Base-by-base conservation (phyloP, 129 eudicot genomes). In the Sambucus nigra region DNA sequence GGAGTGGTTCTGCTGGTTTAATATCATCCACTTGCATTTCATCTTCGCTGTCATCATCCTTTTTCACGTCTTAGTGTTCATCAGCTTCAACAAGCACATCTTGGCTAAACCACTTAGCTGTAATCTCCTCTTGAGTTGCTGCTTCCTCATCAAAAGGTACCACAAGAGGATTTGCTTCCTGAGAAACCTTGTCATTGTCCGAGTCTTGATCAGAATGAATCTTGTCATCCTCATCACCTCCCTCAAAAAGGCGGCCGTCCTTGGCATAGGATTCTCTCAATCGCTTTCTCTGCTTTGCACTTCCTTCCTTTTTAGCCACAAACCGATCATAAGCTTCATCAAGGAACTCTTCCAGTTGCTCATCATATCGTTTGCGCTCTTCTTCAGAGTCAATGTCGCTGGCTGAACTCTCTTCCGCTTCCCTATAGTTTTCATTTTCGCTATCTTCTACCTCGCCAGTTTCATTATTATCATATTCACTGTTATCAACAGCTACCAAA, bases 301-400 rank as follows among this genome's bases (percentile, higher is more conserved):
- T 84, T 35, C 98, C 98, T 59, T 79, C 93, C 50, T 55, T 76
- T 69, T 69, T 88, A 40, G 80, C 55, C 47, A 78, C 55, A 61
- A 40, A 84, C 17, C 71, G 67, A 39, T 88, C 94, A 57, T 88
- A 88, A 10, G 85, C 94, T 29, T 88, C 87, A 65, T 88, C 94
- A 65, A 88, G 76, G 29, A 75, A 69, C 69, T 75, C 72, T 25
- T 88, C 94, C 65, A 88, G 44, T 35, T 78, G 71, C 15, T 76
- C 86, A 68, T 79, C 95, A 65, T 89, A 84, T 51, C 95, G 64
- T 63, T 58, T 69, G 12, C 87, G 80, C 47, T 88, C 94, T 64
- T 84, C 97, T 31, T 88, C 97, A 53, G 97, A 80, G 65, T 88
- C 94, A 52, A 77, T 12, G 53, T 83, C 94, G 60, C 84, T 80